Evolutionary conservation across 202 grass and related monocot genomes (phyloP), one percentile per base, ranked within the genome.

Genomic region (Alloteropsis angusta): DNA sequence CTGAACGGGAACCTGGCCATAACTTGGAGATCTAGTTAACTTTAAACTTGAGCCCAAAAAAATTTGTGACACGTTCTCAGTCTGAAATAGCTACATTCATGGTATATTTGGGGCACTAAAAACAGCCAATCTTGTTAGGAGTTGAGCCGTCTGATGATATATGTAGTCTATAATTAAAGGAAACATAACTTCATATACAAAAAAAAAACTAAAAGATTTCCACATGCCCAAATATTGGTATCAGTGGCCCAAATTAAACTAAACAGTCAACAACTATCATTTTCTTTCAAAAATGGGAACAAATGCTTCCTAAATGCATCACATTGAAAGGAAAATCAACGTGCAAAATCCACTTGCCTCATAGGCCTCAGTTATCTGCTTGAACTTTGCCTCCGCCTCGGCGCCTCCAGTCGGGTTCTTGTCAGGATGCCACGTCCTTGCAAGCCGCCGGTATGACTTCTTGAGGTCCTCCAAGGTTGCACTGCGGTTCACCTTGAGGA

Each of bases 401-500:
- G 67, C 74, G 0, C 83, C 83, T 15, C 67, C 71, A 26, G 73
- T 82, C 16, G 78, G 87, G 26, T 89, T 89, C 79, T 89, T 89
- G 74, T 85, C 87, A 0, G 78, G 87, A 25, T 89, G 87, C 87
- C 83, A 89, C 4, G 57, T 85, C 83, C 78, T 89, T 4, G 87
- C 87, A 10, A 89, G 83, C 79, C 78, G 67, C 60, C 87, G 60
- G 41, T 89, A 89, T 16, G 83, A 85, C 60, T 85, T 89, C 72
- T 89, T 85, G 19, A 89, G 78, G 68, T 89, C 87, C 59, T 89
- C 87, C 53, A 62, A 3, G 26, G 83, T 62, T 7, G 87, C 83
- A 68, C 78, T 89, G 59, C 78, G 87, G 16, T 89, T 82, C 87
- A 89, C 87, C 65, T 82, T 89, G 43, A 89, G 83, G 52, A 89